phyloP scores from a whole-genome alignment of 495 filamentous ascomycete genomes.

The Penicillium soppii region DNA sequence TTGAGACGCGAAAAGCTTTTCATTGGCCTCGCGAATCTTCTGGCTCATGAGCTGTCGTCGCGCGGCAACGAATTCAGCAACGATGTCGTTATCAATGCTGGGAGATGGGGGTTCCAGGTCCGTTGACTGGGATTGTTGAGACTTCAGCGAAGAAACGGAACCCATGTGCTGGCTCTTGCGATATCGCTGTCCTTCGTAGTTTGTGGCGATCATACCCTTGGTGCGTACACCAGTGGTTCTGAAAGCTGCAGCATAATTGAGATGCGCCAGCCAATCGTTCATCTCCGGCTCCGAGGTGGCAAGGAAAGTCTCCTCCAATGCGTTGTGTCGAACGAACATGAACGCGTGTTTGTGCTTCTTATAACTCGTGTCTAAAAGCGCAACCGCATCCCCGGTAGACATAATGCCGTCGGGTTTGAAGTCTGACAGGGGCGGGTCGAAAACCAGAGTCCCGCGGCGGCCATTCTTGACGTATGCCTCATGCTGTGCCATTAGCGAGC shows the following conservation, averaged over 20 bases:
- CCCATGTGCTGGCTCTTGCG: constrained; percentile 68
- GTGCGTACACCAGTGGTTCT: constrained; percentile 88
- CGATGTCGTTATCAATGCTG: constrained; percentile 75
- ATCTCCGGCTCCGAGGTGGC: constrained; percentile 86
- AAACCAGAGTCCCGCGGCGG: constrained; percentile 63
- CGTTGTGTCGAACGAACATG: constrained; percentile 82
- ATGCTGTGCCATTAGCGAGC: constrained; percentile 80
- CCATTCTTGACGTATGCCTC: constrained; percentile 69
- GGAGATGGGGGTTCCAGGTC: constrained; percentile 44
- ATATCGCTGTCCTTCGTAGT: constrained; percentile 79
- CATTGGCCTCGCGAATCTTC: constrained; percentile 80
- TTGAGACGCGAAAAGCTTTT: constrained; percentile 69
- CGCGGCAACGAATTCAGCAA: constrained; percentile 76
- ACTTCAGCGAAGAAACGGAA: constrained; percentile 43
- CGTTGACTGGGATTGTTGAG: constrained; percentile 24
- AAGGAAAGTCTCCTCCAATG: constrained; percentile 86
- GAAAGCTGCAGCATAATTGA: constrained; percentile 96
- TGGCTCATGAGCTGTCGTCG: constrained; percentile 77
- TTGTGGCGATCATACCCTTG: constrained; percentile 78
- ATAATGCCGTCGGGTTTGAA: constrained; percentile 93
- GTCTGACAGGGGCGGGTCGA: constrained; percentile 81
- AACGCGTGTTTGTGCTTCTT: constrained; percentile 97
- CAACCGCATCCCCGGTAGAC: constrained; percentile 89
- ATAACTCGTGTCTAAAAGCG: constrained; percentile 80
- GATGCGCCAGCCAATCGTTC: constrained; percentile 95